A percentile compares a stretch with the other conserved stretches of the same genome.
These are phyloP conservation scores for Coprinopsis cinerea DNA, from an alignment of 768 basidiomycete species.

Conservation along the genomic window DNA sequence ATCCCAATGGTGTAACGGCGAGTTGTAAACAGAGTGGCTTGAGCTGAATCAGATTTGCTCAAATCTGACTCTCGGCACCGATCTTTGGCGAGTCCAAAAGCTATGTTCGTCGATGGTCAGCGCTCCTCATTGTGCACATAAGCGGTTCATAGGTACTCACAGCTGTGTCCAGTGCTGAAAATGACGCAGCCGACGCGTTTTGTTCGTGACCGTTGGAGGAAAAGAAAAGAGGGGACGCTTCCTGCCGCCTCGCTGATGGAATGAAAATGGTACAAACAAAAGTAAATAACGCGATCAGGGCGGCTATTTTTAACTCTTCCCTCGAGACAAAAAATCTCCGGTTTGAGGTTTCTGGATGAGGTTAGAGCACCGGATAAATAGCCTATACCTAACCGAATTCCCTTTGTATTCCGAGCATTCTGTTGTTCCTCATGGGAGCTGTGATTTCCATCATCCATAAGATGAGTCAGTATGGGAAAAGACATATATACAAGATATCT, in stretches of 20 bases:
- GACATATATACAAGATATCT: not conserved
- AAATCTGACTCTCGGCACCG: not conserved
- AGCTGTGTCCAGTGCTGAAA: not conserved
- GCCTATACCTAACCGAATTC: too few species aligned
- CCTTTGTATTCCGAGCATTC: too few species aligned
- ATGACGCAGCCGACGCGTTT: not conserved
- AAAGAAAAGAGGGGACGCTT: not conserved
- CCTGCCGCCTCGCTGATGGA: not conserved
- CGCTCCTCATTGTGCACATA: too few species aligned
- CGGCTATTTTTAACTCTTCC: too few species aligned
- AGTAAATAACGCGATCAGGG: constrained; percentile 6
- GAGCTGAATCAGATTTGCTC: not conserved
- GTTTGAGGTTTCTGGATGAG: too few species aligned
- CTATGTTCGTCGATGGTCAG: too few species aligned
- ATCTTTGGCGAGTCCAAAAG: not conserved
- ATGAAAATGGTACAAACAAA: constrained; percentile 1
- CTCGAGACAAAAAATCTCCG: too few species aligned
- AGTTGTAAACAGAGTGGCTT: not conserved
- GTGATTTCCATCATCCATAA: too few species aligned
- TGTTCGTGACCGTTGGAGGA: not conserved
- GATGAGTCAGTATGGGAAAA: too few species aligned
- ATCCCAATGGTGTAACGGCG: not conserved
- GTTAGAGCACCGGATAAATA: too few species aligned
- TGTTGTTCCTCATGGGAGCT: too few species aligned
- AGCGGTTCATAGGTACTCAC: too few species aligned